Evolutionary conservation across 106 monocot genomes (phyloP), one percentile per base, ranked within the genome.

Genomic region (Apostasia shenzhenica): DNA sequence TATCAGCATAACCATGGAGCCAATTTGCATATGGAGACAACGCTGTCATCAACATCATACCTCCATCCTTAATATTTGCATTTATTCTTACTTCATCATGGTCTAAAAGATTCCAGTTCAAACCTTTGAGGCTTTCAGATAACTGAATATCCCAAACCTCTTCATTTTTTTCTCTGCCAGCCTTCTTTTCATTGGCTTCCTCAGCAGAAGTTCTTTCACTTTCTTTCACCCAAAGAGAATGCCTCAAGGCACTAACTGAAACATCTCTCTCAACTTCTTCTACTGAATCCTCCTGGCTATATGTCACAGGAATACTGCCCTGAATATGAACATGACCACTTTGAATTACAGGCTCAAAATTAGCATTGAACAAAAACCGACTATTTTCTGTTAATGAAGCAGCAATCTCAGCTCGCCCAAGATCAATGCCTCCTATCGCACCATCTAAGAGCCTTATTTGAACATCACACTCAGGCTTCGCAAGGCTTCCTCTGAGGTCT

Each of bases 241-340:
- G 81, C 55, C 59, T 65, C 60, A 91, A 80, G 45, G 80, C 65
- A n/a, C 82, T 69, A 47, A 75, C 81, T 67, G 74, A 50, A 72
- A 63, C 62, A 55, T 79, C 85, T 54, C 56, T 77, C 1, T 69
- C 78, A 47, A 57, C 68, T 54, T 76, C 86, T 37, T 90, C 87
- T 55, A 63, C 43, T 40, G 71, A 73, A 53, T 86, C 89, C 69
- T 69, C 74, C 63, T 82, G 87, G 38, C 83, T 69, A 67, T 85
- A 85, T 58, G 84, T 83, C 61, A 99, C 82, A 66, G 99, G 99
- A 66, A 99, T 73, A 76, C 90, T 99, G 79, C 99, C 99, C 71
- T 92, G 97, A n/a, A 99, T 83, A 54, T 88, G 92, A 42, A 99
- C 99, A 82, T 93, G 99, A 13, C 99, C 99, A 72, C 90, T 93